Evolutionary conservation across 1,284 basidiomycete species (phyloP).

Genomic region (Cutaneotrichosporon mucoides): DNA sequence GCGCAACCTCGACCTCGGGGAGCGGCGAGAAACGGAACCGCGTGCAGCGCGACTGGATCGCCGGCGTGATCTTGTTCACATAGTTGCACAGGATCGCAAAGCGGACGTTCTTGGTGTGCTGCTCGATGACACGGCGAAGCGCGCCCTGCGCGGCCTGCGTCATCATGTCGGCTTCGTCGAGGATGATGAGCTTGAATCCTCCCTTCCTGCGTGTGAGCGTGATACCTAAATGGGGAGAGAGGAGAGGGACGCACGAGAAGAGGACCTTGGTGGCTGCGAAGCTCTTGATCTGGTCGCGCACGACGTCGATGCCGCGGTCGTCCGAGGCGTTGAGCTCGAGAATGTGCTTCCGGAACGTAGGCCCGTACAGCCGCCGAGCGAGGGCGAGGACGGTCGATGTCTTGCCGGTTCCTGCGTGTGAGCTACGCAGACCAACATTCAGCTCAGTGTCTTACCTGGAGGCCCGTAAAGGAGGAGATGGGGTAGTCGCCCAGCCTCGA

Average conservation of each 20-base stretch:
- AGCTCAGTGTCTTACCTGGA: conserved; percentile 56
- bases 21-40: conserved; percentile 96
- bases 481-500: conserved; percentile 88
- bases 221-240: not conserved
- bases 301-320: conserved; percentile 93
- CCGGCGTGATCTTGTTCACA: conserved; percentile 98
- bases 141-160: conserved; percentile 96
- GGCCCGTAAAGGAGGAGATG: conserved; percentile 98
- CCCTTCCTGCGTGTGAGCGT: conserved; percentile 60
- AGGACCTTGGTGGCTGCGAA: conserved; percentile 96
- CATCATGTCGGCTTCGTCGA: conserved; percentile 99
- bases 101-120: conserved; percentile 96
- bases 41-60: conserved; percentile 97
- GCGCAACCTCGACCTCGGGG: conserved; percentile 79
- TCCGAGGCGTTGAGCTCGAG: conserved; percentile 98
- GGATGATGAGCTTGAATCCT: conserved; percentile 87
- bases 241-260: conserved; percentile 49
- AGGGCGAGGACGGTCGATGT: conserved; percentile 95
- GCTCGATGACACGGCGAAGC: conserved; percentile 92
- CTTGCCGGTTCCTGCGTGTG: conserved; percentile 81
- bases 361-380: conserved; percentile 92
- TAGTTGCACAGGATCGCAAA: conserved; percentile 99
- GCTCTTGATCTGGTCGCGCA: conserved; percentile 97
- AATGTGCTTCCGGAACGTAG: conserved; percentile 56
- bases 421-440: not conserved